Evolutionary conservation across 192 early-diverging fungal species (phyloP).

Genomic region (Backusella parvicylindrica): DNA sequence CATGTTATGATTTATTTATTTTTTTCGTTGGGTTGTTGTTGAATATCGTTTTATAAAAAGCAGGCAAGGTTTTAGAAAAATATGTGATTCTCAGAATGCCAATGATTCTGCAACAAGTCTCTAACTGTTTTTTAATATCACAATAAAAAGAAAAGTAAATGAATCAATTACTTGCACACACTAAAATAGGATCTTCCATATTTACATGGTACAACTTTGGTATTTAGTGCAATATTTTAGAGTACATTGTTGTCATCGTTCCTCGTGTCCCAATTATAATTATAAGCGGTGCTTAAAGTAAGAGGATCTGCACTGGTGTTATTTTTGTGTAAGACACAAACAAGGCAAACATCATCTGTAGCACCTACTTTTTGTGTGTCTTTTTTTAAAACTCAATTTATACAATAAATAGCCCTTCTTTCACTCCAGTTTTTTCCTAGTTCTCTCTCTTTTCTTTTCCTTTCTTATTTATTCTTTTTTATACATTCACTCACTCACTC

Average conservation of each 20-base stretch:
- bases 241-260: conserved; percentile 1
- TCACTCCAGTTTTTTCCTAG: background rate
- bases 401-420: background rate
- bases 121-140: background rate
- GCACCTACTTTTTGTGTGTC: background rate
- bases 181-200: conserved; percentile 3
- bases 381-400: background rate
- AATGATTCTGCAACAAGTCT: background rate
- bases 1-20: background rate
- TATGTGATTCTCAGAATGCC: background rate
- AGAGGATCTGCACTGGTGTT: background rate
- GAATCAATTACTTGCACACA: background rate
- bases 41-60: background rate
- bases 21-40: background rate
- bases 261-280: background rate
- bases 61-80: background rate
- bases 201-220: background rate
- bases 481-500: background rate
- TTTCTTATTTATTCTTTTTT: background rate
- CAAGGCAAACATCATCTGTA: background rate
- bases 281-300: background rate
- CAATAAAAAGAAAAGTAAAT: background rate
- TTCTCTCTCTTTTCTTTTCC: background rate
- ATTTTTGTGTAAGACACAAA: background rate
- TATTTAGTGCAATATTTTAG: background rate